Evolutionary conservation across 2,329 filamentous ascomycete genomes (phyloP), one percentile per base, ranked within the genome.

Genomic region (Magnaporthales sp.): DNA sequence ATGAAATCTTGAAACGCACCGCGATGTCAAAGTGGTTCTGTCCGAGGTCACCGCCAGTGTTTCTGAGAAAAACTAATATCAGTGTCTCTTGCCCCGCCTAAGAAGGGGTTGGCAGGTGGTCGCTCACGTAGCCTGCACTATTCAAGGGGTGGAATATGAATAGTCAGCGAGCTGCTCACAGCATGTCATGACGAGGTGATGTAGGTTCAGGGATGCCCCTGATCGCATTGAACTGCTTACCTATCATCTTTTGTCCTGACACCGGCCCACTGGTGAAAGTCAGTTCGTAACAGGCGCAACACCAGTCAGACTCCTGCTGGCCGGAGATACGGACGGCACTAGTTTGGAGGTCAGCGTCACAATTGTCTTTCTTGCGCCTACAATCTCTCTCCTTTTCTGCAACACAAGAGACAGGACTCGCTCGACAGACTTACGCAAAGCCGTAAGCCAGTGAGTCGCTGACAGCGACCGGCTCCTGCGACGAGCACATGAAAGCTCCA

Each of bases 231-330:
- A 8, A 4, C 24, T 58, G 54, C 54, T 26, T 22, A 58, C 54
- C 64, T 66, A 87, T 79, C 80, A 87, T 82, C 73, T 80, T 85
- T 78, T 88, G 87, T 64, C 85, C 84, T 60, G 74, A 71, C 22
- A 86, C 78, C 1, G 81, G 74, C 6, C 81, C 82, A 72, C 80
- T 81, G 11, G 84, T 87, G 72, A 88, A 87, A 13, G 84, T 85
- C 66, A 88, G 76, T 75, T 86, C 82, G 74, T 86, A 88, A 77
- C 85, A 88, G 24, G 74, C 81, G 71, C 83, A 84, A 74, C 83
- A 85, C 78, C 80, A 82, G 26, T 71, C 71, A 51, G 73, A 74
- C 72, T 84, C 82, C 64, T 74, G 79, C 54, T 66, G 74, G 65
- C 79, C 79, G 6, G 71, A 70, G 69, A 85, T 79, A 71, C 76